Percentiles rank a stretch among this genome's conserved stretches.
phyloP scores from a whole-genome alignment of 306 rosid genomes.

The Castanopsis chinensis region DNA sequence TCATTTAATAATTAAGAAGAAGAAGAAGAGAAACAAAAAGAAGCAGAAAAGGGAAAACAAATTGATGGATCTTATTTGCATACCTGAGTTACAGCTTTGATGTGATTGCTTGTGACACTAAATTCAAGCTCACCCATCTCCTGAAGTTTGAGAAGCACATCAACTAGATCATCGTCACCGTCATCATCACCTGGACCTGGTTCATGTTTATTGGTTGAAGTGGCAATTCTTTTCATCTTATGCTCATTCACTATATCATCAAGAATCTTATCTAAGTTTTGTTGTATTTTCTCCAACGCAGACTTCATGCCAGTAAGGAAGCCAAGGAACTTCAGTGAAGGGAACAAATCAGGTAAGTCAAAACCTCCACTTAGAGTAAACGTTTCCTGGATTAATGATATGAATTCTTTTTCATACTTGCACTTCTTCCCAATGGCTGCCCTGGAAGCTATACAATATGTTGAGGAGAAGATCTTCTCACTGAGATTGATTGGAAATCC shows the following conservation, averaged over 20 bases:
- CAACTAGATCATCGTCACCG: conserved; percentile 8
- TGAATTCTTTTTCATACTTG: conserved; percentile 2
- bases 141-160: conserved; percentile 4
- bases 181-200: not conserved
- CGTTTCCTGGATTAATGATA: not conserved
- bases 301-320: conserved; percentile 14
- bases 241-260: conserved; percentile 7
- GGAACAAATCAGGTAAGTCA: conserved; percentile 4
- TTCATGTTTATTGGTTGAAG: not conserved
- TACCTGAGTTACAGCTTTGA: conserved; percentile 15
- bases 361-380: not conserved
- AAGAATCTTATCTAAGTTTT: not conserved
- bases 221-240: not conserved
- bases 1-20: no score
- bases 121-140: not conserved
- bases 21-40: not conserved
- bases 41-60: not conserved
- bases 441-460: not conserved
- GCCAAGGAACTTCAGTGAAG: conserved; percentile 2
- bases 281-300: not conserved
- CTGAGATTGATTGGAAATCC: not conserved
- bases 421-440: conserved; percentile 8
- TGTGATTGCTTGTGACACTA: not conserved
- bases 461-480: not conserved
- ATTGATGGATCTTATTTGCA: no score